Evolutionary conservation across 2,329 filamentous ascomycete genomes (phyloP), one percentile per base, ranked within the genome.

Genomic region (Acrodontium crateriforme): DNA sequence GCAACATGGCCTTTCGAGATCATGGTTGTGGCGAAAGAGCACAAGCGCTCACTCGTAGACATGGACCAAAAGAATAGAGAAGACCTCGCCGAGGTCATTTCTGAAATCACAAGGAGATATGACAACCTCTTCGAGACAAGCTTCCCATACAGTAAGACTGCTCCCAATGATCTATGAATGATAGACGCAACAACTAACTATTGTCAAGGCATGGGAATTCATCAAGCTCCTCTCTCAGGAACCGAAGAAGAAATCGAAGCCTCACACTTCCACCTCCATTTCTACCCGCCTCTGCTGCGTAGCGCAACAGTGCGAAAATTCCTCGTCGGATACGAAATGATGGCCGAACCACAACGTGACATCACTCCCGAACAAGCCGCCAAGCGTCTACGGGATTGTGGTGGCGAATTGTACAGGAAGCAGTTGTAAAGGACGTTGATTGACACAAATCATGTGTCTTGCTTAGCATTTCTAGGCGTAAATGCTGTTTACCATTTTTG

Each of bases 351-450:
- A n/a, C 89, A 98, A 58, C 71, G 89, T 34, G 89, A 98, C 52
- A 95, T 98, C 46, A 98, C 89, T 0, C 87, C 89, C 0, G 89
- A 98, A 57, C 89, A 95, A 58, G 89, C 89, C 2, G 79, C 89
- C 9, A 74, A 72, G 15, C 73, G 74, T 27, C 60, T 98, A 34
- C 71, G 79, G 39, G 65, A 67, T 32, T 85, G 83, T 38, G 80
- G 74, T 3, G 84, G 84, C 10, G 72, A 82, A 50, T 59, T 98
- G 37, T 95, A 98, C 51, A 71, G 89, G 39, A 83, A 77, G 50
- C 67, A 60, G 16, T 16, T 34, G 28, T 22, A 22, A n/a, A n/a
- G n/a, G n/a, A n/a, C n/a, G n/a, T n/a, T n/a, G n/a, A n/a, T n/a
- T n/a, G n/a, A n/a, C n/a, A n/a, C n/a, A n/a, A n/a, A n/a, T n/a